A percentile compares a stretch with the other conserved stretches of the same genome.
phyloP scores from a whole-genome alignment of 768 basidiomycete genomes.

The Tylopilus felleus region DNA sequence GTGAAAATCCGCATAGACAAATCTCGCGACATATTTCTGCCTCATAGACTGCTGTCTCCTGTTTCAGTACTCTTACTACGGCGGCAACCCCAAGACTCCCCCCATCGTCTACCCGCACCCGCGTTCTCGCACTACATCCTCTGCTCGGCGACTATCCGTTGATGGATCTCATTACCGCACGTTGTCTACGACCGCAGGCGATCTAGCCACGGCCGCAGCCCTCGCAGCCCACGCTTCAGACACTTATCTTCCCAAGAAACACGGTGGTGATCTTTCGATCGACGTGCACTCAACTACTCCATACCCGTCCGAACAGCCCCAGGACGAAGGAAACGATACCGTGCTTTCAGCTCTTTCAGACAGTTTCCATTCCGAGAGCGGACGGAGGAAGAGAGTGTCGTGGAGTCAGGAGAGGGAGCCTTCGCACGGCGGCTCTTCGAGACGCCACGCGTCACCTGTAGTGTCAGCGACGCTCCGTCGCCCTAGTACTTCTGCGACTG shows the following conservation, averaged over 20 bases:
- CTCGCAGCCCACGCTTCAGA: conserved; percentile 65
- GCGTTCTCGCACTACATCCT: conserved; percentile 43
- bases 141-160: conserved; percentile 45
- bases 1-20: conserved; percentile 51
- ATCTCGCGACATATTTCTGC: conserved; percentile 90
- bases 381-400: conserved; percentile 54
- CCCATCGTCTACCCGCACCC: conserved; percentile 34
- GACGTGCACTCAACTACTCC: conserved; percentile 18
- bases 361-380: conserved; percentile 75
- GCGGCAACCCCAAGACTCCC: conserved; percentile 34
- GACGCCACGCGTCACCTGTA: conserved; percentile 33
- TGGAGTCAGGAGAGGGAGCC: conserved; percentile 73
- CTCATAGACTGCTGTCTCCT: conserved; percentile 74
- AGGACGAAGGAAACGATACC: conserved; percentile 50
- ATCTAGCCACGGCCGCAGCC: conserved; percentile 69
- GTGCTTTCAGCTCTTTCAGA: conserved; percentile 59
- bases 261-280: conserved; percentile 19
- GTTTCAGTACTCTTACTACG: conserved; percentile 80
- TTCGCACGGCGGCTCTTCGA: conserved; percentile 40
- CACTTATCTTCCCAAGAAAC: conserved; percentile 32
- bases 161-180: conserved; percentile 68
- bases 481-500: conserved; percentile 10
- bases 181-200: conserved; percentile 64
- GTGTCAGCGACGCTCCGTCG: conserved; percentile 33
- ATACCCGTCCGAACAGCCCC: conserved; percentile 22